Base-by-base conservation (phyloP, 192 early-diverging fungal genomes). In the Linnemannia zychae region DNA sequence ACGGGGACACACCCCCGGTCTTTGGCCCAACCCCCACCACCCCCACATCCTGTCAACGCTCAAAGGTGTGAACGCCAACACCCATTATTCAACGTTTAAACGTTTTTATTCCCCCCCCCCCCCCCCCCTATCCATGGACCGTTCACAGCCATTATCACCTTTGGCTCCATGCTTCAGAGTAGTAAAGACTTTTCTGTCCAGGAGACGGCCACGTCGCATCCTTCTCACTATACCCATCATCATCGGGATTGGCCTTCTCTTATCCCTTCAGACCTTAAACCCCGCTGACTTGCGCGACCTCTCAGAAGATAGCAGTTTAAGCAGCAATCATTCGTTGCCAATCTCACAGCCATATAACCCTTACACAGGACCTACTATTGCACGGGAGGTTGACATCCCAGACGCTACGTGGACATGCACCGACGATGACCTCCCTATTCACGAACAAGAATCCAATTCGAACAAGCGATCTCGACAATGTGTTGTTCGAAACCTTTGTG, bases 391-490 rank as follows among this genome's bases (percentile, higher is more conserved):
- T 18, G 24, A 49, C 2, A 28, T 49, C 28, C 46, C 69, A 47
- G 24, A 36, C 38, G 18, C 46, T 47, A 71, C 50, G 1, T 73
- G 71, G 50, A 73, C n/a, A 1, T 73, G 71, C 33, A 53, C 71
- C 28, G 71, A 57, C 50, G 50, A 73, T 49, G 34, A n/a, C 17
- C 34, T 73, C 15, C 7, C 48, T n/a, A 33, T 20, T 9, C 24
- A 9, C 31, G 50, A 49, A 17, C 49, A 53, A 37, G 17, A 52
- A 0, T 22, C 50, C 1, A 4, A 37, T 1, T 18, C 24, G 28
- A 73, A 73, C 50, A 53, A 15, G 33, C 71, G 71, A 49, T 52
- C 31, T 17, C 46, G 71, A 7, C 71, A 38, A 28, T 73, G 71
- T 34, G 44, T 73, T 13, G 50, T 53, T 16, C 31, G 53, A 36